Evolutionary conservation across 1,139 yeast species (phyloP).

Genomic region (Suhomyces anneliseae): DNA sequence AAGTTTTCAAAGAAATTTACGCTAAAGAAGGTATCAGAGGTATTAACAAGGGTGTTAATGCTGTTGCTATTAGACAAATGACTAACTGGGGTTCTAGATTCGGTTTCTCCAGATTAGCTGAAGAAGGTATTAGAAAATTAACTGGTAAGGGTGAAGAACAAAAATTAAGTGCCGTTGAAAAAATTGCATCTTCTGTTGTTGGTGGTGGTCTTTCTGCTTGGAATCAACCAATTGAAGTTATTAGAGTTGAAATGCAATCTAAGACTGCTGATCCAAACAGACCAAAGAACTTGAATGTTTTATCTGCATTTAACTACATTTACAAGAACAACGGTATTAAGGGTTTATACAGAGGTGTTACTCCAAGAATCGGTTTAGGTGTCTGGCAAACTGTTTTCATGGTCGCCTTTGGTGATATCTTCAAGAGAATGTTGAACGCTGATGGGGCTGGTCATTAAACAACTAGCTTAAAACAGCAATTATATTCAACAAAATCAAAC

Average conservation of each 20-base stretch:
- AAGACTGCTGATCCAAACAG: conserved; percentile 90
- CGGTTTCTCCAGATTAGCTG: conserved; percentile 89
- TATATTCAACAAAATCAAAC: too few species aligned
- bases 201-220: conserved; percentile 99
- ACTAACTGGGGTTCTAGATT: conserved; percentile 99
- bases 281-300: conserved; percentile 85
- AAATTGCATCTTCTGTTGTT: conserved; percentile 79
- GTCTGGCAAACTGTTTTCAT: conserved; percentile 98
- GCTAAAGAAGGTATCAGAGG: conserved; percentile 87
- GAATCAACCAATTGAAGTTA: conserved; percentile 98
- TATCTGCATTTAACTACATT: conserved; percentile 78
- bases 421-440: conserved; percentile 45
- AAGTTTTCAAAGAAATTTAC: conserved; percentile 83
- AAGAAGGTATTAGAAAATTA: conserved; percentile 68
- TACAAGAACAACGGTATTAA: conserved; percentile 78
- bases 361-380: conserved; percentile 95
- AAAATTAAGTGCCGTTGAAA: conserved; percentile 71
- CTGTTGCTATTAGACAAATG: conserved; percentile 98
- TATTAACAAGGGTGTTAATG: conserved; percentile 96
- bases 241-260: conserved; percentile 97
- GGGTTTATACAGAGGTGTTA: conserved; percentile 94
- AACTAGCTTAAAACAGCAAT: not conserved
- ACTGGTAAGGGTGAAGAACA: conserved; percentile 63
- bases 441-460: conserved; percentile 36
- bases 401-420: conserved; percentile 98